Base-by-base conservation (phyloP, 371 early-diverging fungal species). In the Mucor saturninus region DNA sequence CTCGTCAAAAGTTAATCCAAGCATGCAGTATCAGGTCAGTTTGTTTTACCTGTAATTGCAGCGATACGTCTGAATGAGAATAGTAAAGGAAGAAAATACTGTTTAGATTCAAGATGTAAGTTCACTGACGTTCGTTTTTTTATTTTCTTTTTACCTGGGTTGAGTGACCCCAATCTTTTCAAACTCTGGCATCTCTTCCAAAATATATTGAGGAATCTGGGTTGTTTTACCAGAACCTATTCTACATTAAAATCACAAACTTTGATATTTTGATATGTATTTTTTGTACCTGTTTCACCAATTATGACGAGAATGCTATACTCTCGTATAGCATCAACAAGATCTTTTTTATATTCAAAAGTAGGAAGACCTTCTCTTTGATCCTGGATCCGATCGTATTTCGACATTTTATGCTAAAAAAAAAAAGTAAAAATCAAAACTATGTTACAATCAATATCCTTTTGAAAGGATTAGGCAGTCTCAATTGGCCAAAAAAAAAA, bases 201-300 rank as follows among this genome's bases (percentile, higher is more conserved):
- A 71, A 29, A 94, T 73, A 75, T 93, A 97, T 67, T 97, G 95
- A 14, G 96, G 95, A 26, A 96, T 86, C 67, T 95, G 95, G 2
- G 96, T 97, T 3, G 95, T 95, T 72, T 97, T 97, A 31, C 98
- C 96, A 29, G 89, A 88, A 38, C 97, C 95, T 83, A 35, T 31
- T 14, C 11, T 26, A 15, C 9, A 1, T 48, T 28, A 26, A 9
- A 15, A 48, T 21, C 8, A 26, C 26, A 6, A 35, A 35, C 35
- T 2, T 48, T 28, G 5, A 5, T 15, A 26, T 28, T 7, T 7
- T 26, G 28, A 32, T 31, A 37, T 11, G 38, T 42, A 21, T 28
- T 29, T 37, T 62, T 73, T 11, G 60, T 84, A 81, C 94, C 94
- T 5, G 95, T 94, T 70, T 91, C 93, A 52, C 96, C 97, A 51